A percentile compares a stretch with the other conserved stretches of the same genome.
Evolutionary conservation across 768 basidiomycete genomes (phyloP).

Genomic region (Kwoniella heveanensis): DNA sequence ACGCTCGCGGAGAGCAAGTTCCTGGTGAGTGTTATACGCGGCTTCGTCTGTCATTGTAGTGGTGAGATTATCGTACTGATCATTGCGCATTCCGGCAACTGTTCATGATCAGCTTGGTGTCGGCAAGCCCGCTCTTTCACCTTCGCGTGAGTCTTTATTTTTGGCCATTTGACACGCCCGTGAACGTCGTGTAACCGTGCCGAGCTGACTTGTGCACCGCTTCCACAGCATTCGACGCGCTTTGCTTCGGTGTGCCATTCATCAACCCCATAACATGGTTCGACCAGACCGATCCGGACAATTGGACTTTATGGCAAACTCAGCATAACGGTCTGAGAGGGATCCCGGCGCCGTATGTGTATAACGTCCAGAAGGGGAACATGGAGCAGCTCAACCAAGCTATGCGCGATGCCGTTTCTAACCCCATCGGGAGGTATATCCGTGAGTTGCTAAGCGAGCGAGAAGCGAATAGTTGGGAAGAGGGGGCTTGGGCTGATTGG

Average conservation of each 20-base stretch:
- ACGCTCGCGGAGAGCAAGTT: slow-evolving; percentile 20
- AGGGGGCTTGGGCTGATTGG: too few relatives aligned
- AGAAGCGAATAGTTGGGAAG: too few relatives aligned
- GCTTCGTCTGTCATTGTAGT: not conserved
- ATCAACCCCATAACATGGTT: slow-evolving; percentile 48
- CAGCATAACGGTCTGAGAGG: slow-evolving; percentile 42
- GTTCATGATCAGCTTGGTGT: slow-evolving; percentile 25
- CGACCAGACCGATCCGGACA: slow-evolving; percentile 36
- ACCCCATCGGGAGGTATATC: slow-evolving; percentile 34
- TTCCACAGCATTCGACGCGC: slow-evolving; percentile 31
- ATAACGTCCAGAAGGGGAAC: slow-evolving; percentile 40
- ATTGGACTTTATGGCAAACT: slow-evolving; percentile 39
- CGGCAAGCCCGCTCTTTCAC: slow-evolving; percentile 27
- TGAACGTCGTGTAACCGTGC: too few relatives aligned
- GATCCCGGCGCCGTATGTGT: slow-evolving; percentile 42
- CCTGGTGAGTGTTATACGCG: slow-evolving; percentile 14
- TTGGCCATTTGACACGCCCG: too few relatives aligned
- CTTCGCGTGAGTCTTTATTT: slow-evolving; percentile 30
- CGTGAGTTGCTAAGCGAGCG: slow-evolving; percentile 1
- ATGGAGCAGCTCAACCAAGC: slow-evolving; percentile 23
- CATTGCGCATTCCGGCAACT: too few relatives aligned
- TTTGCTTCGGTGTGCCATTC: slow-evolving; percentile 48
- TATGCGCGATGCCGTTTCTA: slow-evolving; percentile 24
- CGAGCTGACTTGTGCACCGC: not conserved
- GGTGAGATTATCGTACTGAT: not conserved